These are phyloP conservation scores for Tricholoma flavovirens DNA, from an alignment of 768 basidiomycete species.

Conservation along the genomic window DNA sequence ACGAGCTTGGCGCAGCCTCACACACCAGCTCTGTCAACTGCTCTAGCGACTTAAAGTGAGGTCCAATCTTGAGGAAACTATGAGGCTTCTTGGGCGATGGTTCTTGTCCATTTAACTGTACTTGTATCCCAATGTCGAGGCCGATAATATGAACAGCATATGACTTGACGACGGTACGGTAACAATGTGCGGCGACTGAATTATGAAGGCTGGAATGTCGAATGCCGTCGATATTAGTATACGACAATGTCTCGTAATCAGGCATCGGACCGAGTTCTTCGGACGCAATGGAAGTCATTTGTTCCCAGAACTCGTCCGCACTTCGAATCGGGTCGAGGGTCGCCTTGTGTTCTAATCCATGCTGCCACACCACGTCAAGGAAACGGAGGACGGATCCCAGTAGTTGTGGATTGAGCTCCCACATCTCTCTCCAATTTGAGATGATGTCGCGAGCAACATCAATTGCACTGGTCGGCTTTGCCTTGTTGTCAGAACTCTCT, in stretches of 20 bases:
- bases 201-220: slow-evolving; percentile 54
- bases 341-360: slow-evolving; percentile 65
- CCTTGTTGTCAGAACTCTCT: slow-evolving; percentile 19
- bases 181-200: slow-evolving; percentile 55
- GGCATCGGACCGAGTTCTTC: slow-evolving; percentile 73
- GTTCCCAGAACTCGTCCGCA: slow-evolving; percentile 63
- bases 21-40: slow-evolving; percentile 59
- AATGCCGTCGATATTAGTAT: slow-evolving; percentile 41
- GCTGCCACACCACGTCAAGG: slow-evolving; percentile 74
- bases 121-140: slow-evolving; percentile 64
- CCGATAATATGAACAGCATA: slow-evolving; percentile 70
- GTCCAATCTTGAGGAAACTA: slow-evolving; percentile 55
- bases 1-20: slow-evolving; percentile 66
- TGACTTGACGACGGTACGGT: slow-evolving; percentile 67
- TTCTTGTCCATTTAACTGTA: slow-evolving; percentile 33
- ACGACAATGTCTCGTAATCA: slow-evolving; percentile 53
- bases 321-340: slow-evolving; percentile 51
- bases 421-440: slow-evolving; percentile 64
- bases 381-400: slow-evolving; percentile 72
- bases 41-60: slow-evolving; percentile 55
- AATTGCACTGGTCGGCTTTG: slow-evolving; percentile 51
- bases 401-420: slow-evolving; percentile 73
- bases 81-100: slow-evolving; percentile 42
- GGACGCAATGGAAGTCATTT: slow-evolving; percentile 55
- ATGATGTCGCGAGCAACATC: slow-evolving; percentile 63